These are phyloP conservation scores for Aspergillus steynii DNA, from an alignment of 495 filamentous ascomycete genomes.

Conservation along the genomic window DNA sequence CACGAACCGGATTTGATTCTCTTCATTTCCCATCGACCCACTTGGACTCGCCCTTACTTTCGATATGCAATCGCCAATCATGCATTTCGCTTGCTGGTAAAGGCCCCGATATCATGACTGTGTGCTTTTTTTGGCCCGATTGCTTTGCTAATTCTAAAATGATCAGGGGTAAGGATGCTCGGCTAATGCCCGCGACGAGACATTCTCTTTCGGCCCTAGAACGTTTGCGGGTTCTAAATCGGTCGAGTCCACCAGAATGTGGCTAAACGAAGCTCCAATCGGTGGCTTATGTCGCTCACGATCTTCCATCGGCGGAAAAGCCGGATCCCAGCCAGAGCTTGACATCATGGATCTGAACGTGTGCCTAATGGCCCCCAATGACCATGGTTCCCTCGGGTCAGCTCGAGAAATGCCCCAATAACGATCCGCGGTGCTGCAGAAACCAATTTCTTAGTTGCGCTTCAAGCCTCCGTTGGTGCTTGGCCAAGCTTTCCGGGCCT, in stretches of 20 bases:
- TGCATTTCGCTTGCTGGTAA: background rate
- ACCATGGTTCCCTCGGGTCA: background rate
- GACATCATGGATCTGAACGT: conserved; percentile 16
- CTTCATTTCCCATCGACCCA: background rate
- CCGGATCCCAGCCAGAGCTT: conserved; percentile 13
- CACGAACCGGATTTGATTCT: background rate
- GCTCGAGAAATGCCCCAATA: background rate
- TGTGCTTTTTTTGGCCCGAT: background rate
- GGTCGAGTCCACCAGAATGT: background rate
- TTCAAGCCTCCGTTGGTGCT: conserved; percentile 13
- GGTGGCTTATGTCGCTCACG: background rate
- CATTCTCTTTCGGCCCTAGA: background rate
- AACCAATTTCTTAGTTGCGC: background rate
- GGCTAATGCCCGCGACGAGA: background rate
- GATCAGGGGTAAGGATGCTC: background rate
- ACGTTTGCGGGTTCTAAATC: background rate
- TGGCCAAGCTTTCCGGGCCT: conserved; percentile 26
- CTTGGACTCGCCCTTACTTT: background rate
- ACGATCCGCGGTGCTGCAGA: background rate
- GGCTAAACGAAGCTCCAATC: background rate
- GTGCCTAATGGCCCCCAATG: background rate
- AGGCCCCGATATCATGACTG: background rate
- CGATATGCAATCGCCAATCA: background rate
- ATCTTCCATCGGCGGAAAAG: conserved; percentile 12
- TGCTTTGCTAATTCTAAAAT: background rate